Evolutionary conservation across 163 green algal species (phyloP).

Genomic region (Scenedesmus sp.): DNA sequence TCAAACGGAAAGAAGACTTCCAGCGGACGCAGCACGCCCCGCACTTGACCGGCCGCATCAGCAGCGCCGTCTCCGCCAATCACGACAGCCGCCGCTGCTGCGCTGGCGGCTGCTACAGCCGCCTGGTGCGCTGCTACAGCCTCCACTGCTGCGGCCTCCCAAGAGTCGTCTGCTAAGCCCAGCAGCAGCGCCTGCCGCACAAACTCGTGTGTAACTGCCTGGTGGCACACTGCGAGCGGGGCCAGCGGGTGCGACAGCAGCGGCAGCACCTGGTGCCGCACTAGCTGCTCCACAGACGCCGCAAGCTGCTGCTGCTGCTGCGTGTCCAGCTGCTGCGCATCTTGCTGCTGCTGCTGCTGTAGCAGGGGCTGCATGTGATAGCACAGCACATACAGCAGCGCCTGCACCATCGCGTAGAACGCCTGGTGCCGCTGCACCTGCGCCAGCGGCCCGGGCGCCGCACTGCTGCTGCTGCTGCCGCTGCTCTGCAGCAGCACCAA

Average conservation of each 20-base stretch:
- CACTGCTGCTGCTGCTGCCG: conserved; percentile 1
- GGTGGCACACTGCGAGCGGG: conserved; percentile 77
- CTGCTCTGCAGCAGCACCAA: conserved; percentile 8
- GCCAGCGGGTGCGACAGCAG: conserved; percentile 76
- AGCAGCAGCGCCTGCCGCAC: conserved; percentile 69
- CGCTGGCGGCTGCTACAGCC: conserved; percentile 46
- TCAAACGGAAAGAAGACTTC: conserved; percentile 98
- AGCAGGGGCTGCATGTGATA: conserved; percentile 89
- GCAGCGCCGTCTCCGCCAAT: background rate
- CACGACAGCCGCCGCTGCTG: conserved; percentile 32
- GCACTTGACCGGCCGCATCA: background rate
- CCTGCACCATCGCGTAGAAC: conserved; percentile 85
- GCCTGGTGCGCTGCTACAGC: conserved; percentile 17
- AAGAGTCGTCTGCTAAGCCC: conserved; percentile 51
- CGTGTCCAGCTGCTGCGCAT: background rate
- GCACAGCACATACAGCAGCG: conserved; percentile 93
- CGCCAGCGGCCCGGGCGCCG: conserved; percentile 31
- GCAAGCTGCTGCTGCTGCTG: conserved; percentile 42
- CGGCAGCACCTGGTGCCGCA: conserved; percentile 59
- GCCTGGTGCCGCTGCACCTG: conserved; percentile 68
- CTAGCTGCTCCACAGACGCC: conserved; percentile 40
- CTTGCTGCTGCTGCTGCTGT: background rate
- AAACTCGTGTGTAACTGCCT: conserved; percentile 86
- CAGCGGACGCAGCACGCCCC: conserved; percentile 64
- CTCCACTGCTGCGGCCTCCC: conserved; percentile 50